Evolutionary conservation across 305 asterid species (phyloP).

Genomic region (Withania somnifera): DNA sequence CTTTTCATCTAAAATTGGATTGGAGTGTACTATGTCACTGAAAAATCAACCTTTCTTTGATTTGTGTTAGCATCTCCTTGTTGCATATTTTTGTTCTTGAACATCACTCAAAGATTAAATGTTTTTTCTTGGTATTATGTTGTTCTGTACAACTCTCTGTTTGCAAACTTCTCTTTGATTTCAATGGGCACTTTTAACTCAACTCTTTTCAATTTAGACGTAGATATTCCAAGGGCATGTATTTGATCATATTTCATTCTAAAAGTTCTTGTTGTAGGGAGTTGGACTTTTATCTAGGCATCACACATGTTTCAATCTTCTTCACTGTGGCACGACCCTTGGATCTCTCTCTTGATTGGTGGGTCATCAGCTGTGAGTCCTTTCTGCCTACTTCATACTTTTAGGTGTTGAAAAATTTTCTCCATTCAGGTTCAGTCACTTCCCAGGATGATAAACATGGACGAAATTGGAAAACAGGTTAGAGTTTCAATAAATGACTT

Average conservation of each 20-base stretch:
- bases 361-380: conserved; percentile 4
- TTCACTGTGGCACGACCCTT: conserved; percentile 79
- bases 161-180: not conserved
- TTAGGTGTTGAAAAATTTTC: conserved; percentile 16
- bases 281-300: conserved; percentile 82
- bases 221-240: not conserved
- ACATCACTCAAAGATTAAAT: not conserved
- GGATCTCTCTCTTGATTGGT: conserved; percentile 97
- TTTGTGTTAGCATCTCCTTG: not conserved
- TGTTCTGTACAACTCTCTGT: not conserved
- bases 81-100: not conserved
- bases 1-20: not conserved
- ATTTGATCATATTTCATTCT: not conserved
- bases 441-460: conserved; percentile 92
- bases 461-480: conserved; percentile 91
- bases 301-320: conserved; percentile 87
- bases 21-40: not conserved
- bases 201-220: not conserved
- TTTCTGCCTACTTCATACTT: not conserved
- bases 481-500: not conserved
- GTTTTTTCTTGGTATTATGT: not conserved
- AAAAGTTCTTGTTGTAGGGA: conserved; percentile 40
- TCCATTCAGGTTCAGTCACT: conserved; percentile 88
- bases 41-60: not conserved
- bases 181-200: not conserved